phyloP scores from a whole-genome alignment of 495 filamentous ascomycete species.

The Aspergillus coremiiformis region DNA sequence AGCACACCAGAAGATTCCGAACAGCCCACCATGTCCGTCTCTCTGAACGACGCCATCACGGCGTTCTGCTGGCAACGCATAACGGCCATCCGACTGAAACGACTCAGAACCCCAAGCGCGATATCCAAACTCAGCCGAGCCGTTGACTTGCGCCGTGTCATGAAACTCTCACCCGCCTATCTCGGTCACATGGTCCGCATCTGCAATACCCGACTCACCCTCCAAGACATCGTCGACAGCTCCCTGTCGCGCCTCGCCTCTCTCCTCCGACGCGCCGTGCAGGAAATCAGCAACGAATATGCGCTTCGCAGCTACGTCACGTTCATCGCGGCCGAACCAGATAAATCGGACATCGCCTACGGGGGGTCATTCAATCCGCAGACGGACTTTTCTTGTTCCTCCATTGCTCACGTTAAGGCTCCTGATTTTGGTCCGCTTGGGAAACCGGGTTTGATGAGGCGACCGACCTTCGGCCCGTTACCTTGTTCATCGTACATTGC shows the following conservation, averaged over 20 bases:
- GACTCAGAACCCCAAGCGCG: constrained; percentile 3
- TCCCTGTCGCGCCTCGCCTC: constrained; percentile 22
- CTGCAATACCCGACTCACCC: constrained; percentile 16
- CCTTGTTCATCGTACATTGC: constrained; percentile 15
- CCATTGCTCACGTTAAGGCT: constrained; percentile 16
- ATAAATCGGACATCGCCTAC: constrained; percentile 33
- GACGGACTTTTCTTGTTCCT: constrained; percentile 28
- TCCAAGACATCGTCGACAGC: constrained; percentile 8
- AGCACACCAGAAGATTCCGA: constrained; percentile 1
- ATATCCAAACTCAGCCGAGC: constrained; percentile 27
- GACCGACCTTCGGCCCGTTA: constrained; percentile 18
- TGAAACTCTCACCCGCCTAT: constrained; percentile 29
- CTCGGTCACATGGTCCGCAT: constrained; percentile 33
- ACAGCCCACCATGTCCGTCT: constrained; percentile 16
- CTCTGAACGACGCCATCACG: constrained; percentile 46
- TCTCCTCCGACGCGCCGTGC: constrained; percentile 21
- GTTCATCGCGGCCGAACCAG: constrained; percentile 25
- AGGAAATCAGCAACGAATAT: constrained; percentile 21
- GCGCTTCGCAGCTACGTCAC: constrained; percentile 34
- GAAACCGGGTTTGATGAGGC: constrained; percentile 15
- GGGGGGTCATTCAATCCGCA: constrained; percentile 21
- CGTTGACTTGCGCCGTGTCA: constrained; percentile 28
- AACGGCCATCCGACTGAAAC: constrained; percentile 11
- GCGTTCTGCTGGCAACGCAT: constrained; percentile 42
- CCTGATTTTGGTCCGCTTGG: constrained; percentile 23